phyloP scores from a whole-genome alignment of 768 basidiomycete species.

The Tubosaeta brunneosetosa region DNA sequence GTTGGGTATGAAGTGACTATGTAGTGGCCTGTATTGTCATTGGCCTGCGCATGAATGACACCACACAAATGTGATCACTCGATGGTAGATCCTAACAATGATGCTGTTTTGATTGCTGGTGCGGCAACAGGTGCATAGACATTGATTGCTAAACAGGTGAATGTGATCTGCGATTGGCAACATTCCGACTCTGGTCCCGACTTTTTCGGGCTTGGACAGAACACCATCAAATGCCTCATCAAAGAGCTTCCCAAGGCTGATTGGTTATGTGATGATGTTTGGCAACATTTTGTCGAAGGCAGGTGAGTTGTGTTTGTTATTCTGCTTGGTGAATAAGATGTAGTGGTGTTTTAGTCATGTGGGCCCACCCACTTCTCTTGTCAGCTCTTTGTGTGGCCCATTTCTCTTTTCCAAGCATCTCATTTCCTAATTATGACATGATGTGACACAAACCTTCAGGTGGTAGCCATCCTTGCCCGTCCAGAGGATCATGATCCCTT shows the following conservation, averaged over 20 bases:
- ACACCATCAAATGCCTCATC: too few relatives aligned
- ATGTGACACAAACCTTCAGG: constrained; percentile 58
- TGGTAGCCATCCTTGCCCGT: constrained; percentile 73
- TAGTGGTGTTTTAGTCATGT: constrained; percentile 1
- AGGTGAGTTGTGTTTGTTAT: constrained; percentile 50
- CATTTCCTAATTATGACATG: constrained; percentile 29
- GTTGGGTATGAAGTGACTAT: too few relatives aligned
- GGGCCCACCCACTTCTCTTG: constrained; percentile 9
- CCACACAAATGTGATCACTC: constrained; percentile 66
- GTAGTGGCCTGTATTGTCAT: too few relatives aligned
- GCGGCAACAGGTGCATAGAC: constrained; percentile 88
- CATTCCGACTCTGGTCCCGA: too few relatives aligned
- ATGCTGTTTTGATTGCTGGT: constrained; percentile 77
- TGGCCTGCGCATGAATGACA: too few relatives aligned
- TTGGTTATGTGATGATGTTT: constrained; percentile 72
- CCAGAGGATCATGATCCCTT: constrained; percentile 65
- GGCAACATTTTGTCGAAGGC: constrained; percentile 83
- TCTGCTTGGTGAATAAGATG: constrained; percentile 8
- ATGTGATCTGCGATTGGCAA: constrained; percentile 72
- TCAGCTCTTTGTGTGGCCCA: constrained; percentile 17
- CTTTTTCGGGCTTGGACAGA: too few relatives aligned
- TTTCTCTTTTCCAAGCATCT: constrained; percentile 19
- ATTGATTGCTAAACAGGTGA: constrained; percentile 76
- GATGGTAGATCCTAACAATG: constrained; percentile 58
- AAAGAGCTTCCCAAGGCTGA: constrained; percentile 76